These are phyloP conservation scores for Colletotrichum sp. DNA, from an alignment of 2,329 filamentous ascomycete genomes.

Conservation along the genomic window DNA sequence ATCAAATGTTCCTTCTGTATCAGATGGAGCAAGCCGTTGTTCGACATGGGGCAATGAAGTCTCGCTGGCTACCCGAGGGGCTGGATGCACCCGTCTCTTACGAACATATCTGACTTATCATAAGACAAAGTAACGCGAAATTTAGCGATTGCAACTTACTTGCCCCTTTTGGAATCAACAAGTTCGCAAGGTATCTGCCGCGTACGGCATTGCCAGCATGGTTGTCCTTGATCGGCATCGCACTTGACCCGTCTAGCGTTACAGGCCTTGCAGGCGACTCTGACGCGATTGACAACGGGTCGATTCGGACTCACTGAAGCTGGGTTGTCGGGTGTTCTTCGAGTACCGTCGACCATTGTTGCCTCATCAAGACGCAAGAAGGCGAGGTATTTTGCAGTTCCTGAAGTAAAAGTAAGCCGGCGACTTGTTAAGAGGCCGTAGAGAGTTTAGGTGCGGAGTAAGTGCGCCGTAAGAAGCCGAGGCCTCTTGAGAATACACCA, in stretches of 20 bases:
- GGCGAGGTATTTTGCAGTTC: not conserved
- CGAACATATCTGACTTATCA: not conserved
- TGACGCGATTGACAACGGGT: constrained; percentile 21
- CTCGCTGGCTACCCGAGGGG: not conserved
- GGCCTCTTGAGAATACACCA: not conserved
- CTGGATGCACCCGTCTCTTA: not conserved
- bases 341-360: not conserved
- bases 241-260: constrained; percentile 10
- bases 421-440: not conserved
- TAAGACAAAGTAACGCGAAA: not conserved
- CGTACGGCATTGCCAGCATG: constrained; percentile 11
- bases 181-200: constrained; percentile 4
- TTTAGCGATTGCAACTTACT: not conserved
- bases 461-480: not conserved
- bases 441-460: not conserved
- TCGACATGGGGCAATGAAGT: not conserved
- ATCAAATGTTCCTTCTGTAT: not conserved
- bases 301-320: not conserved
- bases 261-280: constrained; percentile 10
- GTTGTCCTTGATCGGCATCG: not conserved
- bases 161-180: constrained; percentile 2
- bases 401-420: not conserved
- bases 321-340: not conserved
- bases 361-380: not conserved
- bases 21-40: accelerated